Percentiles rank a stretch among this genome's conserved stretches.
These are phyloP conservation scores for Pythium brachiatum DNA, from an alignment of 352 stramenopile species.

Conservation along the genomic window DNA sequence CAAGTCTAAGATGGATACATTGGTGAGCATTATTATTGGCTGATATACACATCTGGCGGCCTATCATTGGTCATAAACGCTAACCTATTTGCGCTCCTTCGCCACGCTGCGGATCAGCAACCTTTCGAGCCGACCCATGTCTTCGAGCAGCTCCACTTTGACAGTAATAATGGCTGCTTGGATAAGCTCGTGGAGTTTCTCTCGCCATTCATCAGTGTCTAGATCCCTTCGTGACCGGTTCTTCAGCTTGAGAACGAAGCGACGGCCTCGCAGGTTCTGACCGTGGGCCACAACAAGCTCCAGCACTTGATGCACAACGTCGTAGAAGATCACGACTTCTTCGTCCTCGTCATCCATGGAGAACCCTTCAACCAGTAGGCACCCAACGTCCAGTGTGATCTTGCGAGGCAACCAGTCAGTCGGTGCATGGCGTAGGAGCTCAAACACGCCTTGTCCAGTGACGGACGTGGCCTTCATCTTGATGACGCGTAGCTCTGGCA, in stretches of 20 bases:
- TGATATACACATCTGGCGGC: not conserved
- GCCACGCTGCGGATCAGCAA: not conserved
- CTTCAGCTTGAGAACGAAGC: constrained; percentile 12
- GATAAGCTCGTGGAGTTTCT: constrained; percentile 3
- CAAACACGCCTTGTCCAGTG: constrained; percentile 12
- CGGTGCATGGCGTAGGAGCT: constrained; percentile 14
- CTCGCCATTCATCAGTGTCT: constrained; percentile 15
- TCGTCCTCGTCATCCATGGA: constrained; percentile 19
- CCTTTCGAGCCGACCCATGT: constrained; percentile 12
- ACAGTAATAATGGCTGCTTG: not conserved
- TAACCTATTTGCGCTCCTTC: not conserved
- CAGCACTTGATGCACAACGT: constrained; percentile 16
- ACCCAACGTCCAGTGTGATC: constrained; percentile 18
- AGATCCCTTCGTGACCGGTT: constrained; percentile 20
- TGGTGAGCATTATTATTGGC: not conserved
- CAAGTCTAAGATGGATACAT: constrained; percentile 1
- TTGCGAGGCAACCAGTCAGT: constrained; percentile 2
- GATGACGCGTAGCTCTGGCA: constrained; percentile 4
- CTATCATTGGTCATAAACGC: not conserved
- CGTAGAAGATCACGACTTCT: constrained; percentile 19
- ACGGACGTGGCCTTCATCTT: constrained; percentile 20
- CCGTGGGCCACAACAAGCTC: not conserved
- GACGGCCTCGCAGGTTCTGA: not conserved
- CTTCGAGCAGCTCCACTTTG: constrained; percentile 6
- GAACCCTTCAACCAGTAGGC: constrained; percentile 20